phyloP scores from a whole-genome alignment of 2,329 filamentous ascomycete species.

The Zasmidium citrigriseum region DNA sequence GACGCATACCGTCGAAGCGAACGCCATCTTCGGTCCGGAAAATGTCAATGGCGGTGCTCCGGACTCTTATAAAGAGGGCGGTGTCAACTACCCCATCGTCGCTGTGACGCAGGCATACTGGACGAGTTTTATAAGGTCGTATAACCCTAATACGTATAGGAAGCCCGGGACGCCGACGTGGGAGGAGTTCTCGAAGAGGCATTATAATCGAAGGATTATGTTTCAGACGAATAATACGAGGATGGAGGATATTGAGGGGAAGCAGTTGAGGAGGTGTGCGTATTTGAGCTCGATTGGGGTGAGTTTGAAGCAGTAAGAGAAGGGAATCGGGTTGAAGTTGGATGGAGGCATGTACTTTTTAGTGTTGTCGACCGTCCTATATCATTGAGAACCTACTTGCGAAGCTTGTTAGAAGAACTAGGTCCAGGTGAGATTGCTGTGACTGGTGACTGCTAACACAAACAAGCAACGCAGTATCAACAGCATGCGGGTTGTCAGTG shows the following conservation, averaged over 20 bases:
- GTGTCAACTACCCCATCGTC: constrained; percentile 59
- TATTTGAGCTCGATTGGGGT: constrained; percentile 54
- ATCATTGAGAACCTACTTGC: too few species aligned
- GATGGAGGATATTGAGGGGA: constrained; percentile 41
- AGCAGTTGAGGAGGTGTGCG: constrained; percentile 47
- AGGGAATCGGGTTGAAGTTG: too few species aligned
- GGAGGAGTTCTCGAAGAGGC: constrained; percentile 45
- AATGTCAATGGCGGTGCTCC: constrained; percentile 55
- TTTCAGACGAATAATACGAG: constrained; percentile 41
- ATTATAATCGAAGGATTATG: constrained; percentile 34
- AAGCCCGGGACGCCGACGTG: constrained; percentile 52
- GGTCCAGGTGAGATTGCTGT: too few species aligned
- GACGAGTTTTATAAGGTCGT: constrained; percentile 68
- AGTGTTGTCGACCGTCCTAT: not conserved
- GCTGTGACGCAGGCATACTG: constrained; percentile 69
- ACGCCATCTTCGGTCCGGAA: constrained; percentile 67
- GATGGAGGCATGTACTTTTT: not conserved
- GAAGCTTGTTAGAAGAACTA: too few species aligned
- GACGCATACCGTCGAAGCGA: constrained; percentile 66
- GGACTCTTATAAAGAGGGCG: constrained; percentile 54
- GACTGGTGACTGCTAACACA: too few species aligned
- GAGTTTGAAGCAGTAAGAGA: constrained; percentile 48
- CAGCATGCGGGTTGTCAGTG: too few species aligned
- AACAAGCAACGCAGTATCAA: too few species aligned
- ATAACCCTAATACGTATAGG: constrained; percentile 65